Base-by-base conservation (phyloP, 1,284 basidiomycete species). In the Cryptococcus sp. region DNA sequence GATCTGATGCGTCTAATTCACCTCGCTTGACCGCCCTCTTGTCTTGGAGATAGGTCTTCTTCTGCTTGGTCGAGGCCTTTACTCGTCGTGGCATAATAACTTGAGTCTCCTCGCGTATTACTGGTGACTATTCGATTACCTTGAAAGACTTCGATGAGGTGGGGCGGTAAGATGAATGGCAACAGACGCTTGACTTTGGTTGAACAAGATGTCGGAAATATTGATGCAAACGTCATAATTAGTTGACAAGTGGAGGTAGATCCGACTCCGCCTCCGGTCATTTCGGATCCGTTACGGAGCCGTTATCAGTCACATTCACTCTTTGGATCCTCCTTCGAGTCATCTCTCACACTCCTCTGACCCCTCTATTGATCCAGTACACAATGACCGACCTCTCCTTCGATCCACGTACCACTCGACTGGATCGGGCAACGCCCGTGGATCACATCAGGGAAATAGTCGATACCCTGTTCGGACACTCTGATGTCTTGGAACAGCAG, bases 1-100 rank as follows among this genome's bases (percentile, higher is more conserved):
- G 55, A 37, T 59, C 55, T 10, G 53, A 41, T 9, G 56, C 53
- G 31, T 45, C 55, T 4, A 79, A 67, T 59, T 89, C 86, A 18
- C 87, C 88, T 32, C 88, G 83, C 70, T 91, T 91, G 31, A 85
- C 75, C 1, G 88, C 88, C n/a, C 88, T 84, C 63, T 86, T 87
- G 54, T 83, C 78, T 66, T 85, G 82, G 4, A 84, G 78, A 56
- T 86, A 80, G 7, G 80, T 57, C 62, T 85, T 88, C 63, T 83
- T 85, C 69, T 86, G 79, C 59, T 85, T 88, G 41, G 77, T 78
- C 1, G 86, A 88, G 32, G 52, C 50, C 18, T 57, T 46, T 19
- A 52, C 59, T 10, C 52, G 51, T 32, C 65, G 56, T 1, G 63
- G 63, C 63, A 67, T 63, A 43, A 45, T 48, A 46, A 37, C n/a